phyloP scores from a whole-genome alignment of 495 filamentous ascomycete genomes.

The Penicillium steckii region DNA sequence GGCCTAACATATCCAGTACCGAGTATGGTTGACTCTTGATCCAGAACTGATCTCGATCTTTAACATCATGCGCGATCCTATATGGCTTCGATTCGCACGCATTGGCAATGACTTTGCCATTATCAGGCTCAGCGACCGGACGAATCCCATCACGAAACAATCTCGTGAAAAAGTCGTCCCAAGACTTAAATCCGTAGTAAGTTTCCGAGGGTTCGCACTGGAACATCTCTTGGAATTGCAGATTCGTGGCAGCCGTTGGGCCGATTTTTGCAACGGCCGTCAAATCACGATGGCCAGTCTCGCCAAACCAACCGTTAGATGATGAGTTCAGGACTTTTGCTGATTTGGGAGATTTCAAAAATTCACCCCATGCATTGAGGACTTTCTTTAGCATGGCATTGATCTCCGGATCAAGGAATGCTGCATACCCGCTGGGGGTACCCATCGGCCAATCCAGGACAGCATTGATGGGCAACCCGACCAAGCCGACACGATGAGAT shows the following conservation, averaged over 20 bases:
- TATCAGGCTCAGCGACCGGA: constrained; percentile 53
- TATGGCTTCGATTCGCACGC: constrained; percentile 61
- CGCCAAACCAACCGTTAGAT: constrained; percentile 61
- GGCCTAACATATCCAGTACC: constrained; percentile 58
- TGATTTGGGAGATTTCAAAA: constrained; percentile 54
- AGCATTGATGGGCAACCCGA: constrained; percentile 66
- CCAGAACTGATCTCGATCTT: constrained; percentile 55
- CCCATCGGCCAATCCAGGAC: constrained; percentile 75
- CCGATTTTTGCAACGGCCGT: constrained; percentile 49
- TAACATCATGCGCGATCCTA: constrained; percentile 22
- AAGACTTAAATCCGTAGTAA: constrained; percentile 61
- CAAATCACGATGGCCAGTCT: constrained; percentile 28
- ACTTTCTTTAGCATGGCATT: constrained; percentile 68
- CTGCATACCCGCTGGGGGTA: constrained; percentile 62
- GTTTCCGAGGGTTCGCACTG: constrained; percentile 21
- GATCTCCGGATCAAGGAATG: constrained; percentile 65
- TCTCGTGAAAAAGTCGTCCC: constrained; percentile 78
- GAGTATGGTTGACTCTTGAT: constrained; percentile 68
- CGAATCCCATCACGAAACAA: constrained; percentile 52
- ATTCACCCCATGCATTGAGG: constrained; percentile 65
- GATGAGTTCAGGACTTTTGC: constrained; percentile 53
- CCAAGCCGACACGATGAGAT: constrained; percentile 54
- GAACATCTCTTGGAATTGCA: constrained; percentile 58
- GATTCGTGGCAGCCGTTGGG: constrained; percentile 30
- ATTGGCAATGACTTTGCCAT: constrained; percentile 54